These are phyloP conservation scores for Pistacia atlantica DNA, from an alignment of 345 rosid species.

Conservation along the genomic window DNA sequence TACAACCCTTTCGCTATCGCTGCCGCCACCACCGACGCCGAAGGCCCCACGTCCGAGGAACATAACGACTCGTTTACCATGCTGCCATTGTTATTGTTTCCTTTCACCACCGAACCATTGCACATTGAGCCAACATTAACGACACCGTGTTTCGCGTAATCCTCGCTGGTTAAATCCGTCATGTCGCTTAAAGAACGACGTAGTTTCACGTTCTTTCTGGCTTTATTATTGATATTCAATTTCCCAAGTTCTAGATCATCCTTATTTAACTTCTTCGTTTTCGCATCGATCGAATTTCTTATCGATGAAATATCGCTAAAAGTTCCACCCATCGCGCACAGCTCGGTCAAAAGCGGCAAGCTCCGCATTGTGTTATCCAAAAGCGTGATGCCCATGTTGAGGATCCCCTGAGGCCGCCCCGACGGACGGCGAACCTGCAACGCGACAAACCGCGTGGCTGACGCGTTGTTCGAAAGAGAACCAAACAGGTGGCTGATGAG, in stretches of 20 bases:
- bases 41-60: constrained; percentile 79
- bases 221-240: background rate
- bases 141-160: constrained; percentile 15
- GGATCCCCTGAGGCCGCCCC: constrained; percentile 85
- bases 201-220: constrained; percentile 30
- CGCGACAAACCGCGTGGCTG: constrained; percentile 42
- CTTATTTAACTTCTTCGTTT: background rate
- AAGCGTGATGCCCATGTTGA: constrained; percentile 71
- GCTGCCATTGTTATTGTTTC: constrained; percentile 35
- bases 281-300: background rate
- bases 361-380: constrained; percentile 70
- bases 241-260: constrained; percentile 6
- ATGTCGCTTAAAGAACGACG: constrained; percentile 69
- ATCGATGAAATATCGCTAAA: constrained; percentile 10
- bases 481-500: constrained; percentile 51
- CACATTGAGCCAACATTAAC: constrained; percentile 9
- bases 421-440: constrained; percentile 79
- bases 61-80: constrained; percentile 62
- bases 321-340: constrained; percentile 30
- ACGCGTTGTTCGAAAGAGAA: constrained; percentile 24
- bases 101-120: constrained; percentile 19
- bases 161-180: constrained; percentile 52
- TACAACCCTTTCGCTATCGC: constrained; percentile 89
- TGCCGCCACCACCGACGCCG: constrained; percentile 93
- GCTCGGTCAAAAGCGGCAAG: constrained; percentile 71